Evolutionary conservation across 441 rosid genomes (phyloP).

Genomic region (Populus trichocarpa): DNA sequence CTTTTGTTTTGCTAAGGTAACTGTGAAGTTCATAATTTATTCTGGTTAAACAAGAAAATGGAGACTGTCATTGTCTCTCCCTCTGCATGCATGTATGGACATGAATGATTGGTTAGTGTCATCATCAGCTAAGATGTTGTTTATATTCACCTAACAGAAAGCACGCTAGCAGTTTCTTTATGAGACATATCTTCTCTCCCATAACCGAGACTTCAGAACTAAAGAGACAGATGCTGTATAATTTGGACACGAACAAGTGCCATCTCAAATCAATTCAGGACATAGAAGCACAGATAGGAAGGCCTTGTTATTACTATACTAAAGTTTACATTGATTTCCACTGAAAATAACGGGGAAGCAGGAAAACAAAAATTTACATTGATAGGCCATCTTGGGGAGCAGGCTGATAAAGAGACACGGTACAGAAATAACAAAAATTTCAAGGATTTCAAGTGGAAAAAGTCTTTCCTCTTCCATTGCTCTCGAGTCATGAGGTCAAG

Average conservation of each 20-base stretch:
- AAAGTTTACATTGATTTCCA: not conserved
- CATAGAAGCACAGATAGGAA: no score
- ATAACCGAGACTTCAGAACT: not conserved
- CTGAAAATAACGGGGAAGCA: not conserved
- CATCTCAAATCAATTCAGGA: no score
- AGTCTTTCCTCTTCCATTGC: constrained; percentile 1
- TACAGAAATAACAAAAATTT: not conserved
- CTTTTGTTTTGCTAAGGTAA: not conserved
- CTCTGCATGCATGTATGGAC: not conserved
- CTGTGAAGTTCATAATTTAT: not conserved
- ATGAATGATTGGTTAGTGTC: not conserved
- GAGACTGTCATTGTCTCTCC: not conserved
- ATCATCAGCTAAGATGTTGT: not conserved
- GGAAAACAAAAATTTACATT: constrained; percentile 16
- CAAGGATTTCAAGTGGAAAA: not conserved
- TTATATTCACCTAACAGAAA: not conserved
- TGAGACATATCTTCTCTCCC: not conserved
- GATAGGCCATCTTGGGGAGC: constrained; percentile 10
- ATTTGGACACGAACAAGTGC: no score
- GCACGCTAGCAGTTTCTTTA: not conserved
- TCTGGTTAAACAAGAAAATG: not conserved
- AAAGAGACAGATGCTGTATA: not conserved
- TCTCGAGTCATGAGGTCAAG: constrained; percentile 17
- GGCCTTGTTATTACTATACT: no score
- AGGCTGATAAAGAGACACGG: constrained; percentile 6